Conservation (phyloP, 352 stramenopile genomes). For the Thalassiosira sp. region DNA sequence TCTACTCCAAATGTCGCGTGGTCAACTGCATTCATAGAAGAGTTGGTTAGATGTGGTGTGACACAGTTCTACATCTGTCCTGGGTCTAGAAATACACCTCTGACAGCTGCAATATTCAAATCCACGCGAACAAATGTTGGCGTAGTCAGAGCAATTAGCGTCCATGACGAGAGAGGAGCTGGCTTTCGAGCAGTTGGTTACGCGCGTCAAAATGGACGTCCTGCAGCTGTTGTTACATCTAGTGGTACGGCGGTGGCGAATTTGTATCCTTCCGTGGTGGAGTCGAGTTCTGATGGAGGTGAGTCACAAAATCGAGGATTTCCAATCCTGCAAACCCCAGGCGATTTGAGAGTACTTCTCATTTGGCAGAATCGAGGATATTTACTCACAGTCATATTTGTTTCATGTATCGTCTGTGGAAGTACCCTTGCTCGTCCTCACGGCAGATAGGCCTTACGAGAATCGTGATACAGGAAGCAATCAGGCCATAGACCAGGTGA, state of each 20-base stretch:
- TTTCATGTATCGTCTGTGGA: too few relatives aligned
- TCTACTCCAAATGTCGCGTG: slow-evolving; percentile 76
- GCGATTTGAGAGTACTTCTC: too few relatives aligned
- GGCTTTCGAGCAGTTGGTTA: slow-evolving; percentile 79
- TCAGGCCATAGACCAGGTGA: slow-evolving; percentile 83
- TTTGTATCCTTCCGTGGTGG: slow-evolving; percentile 75
- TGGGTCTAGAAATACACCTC: slow-evolving; percentile 74
- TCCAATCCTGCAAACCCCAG: too few relatives aligned
- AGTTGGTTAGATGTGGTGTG: slow-evolving; percentile 76
- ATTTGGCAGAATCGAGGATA: too few relatives aligned
- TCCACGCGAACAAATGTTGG: slow-evolving; percentile 60
- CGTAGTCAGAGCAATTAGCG: slow-evolving; percentile 66
- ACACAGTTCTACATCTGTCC: slow-evolving; percentile 81
- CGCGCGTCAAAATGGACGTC: slow-evolving; percentile 56
- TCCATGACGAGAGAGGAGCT: slow-evolving; percentile 79
- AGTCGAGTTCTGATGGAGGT: slow-evolving; percentile 74
- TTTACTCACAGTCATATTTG: too few relatives aligned
- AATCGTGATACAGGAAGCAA: slow-evolving; percentile 78
- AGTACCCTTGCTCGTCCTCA: slow-evolving; percentile 77
- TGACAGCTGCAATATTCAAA: slow-evolving; percentile 71
- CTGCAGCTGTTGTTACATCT: slow-evolving; percentile 76
- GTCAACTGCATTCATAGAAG: slow-evolving; percentile 79
- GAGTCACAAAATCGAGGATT: too few relatives aligned
- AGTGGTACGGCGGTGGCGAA: slow-evolving; percentile 82
- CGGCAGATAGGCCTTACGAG: slow-evolving; percentile 83